Conservation (phyloP, 1,139 yeast species). For the Chernovozyma sophiae-reginae region DNA sequence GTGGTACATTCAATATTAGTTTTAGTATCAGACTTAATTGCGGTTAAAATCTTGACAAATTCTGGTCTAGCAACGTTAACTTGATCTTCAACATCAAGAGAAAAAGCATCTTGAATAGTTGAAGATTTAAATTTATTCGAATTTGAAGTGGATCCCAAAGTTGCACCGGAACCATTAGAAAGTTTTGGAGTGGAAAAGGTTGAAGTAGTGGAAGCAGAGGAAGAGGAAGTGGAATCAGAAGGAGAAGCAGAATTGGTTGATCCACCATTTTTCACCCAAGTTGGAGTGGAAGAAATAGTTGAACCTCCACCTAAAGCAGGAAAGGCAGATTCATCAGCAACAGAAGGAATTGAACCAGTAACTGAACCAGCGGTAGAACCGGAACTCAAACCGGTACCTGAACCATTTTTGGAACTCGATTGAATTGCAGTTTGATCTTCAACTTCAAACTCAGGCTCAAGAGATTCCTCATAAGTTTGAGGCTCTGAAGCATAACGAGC, state of each 20-base stretch:
- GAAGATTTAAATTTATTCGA: conserved; percentile 21
- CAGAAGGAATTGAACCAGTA: conserved; percentile 25
- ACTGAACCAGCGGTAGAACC: conserved; percentile 52
- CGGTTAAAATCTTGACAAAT: conserved; percentile 57
- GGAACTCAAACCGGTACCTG: conserved; percentile 18
- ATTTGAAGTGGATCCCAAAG: conserved; percentile 23
- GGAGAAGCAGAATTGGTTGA: conserved; percentile 18
- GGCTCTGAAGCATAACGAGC: conserved; percentile 36
- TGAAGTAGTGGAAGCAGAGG: conserved; percentile 29
- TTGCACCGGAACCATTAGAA: conserved; percentile 11
- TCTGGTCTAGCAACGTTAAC: conserved; percentile 61
- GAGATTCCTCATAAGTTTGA: conserved; percentile 5
- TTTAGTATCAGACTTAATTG: conserved; percentile 56
- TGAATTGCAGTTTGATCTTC: not conserved
- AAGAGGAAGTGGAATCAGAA: conserved; percentile 32
- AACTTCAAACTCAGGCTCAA: conserved; percentile 4
- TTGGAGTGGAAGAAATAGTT: conserved; percentile 18
- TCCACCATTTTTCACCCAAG: conserved; percentile 27
- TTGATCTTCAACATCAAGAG: conserved; percentile 65
- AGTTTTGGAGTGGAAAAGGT: conserved; percentile 22
- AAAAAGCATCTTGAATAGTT: conserved; percentile 69
- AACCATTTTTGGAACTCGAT: conserved; percentile 7
- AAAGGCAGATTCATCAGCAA: conserved; percentile 57
- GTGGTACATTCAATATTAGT: conserved; percentile 83
- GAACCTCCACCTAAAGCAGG: conserved; percentile 62